Percentiles rank a stretch among this genome's conserved stretches.
Conservation (phyloP, 768 basidiomycete species). For the Termitomyces bulborhizus region DNA sequence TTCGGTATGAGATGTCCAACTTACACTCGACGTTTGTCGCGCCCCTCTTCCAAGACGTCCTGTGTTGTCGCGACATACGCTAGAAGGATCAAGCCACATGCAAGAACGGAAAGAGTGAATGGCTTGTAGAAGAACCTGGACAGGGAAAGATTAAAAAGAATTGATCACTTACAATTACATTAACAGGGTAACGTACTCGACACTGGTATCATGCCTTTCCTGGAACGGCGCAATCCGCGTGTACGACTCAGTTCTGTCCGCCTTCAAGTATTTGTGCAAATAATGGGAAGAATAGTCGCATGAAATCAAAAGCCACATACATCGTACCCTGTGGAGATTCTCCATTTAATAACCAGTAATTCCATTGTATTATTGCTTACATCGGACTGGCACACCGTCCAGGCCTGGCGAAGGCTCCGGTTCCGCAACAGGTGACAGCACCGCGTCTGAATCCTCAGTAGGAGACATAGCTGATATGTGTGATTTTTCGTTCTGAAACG, state of each 20-base stretch:
- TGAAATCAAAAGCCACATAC: slow-evolving; percentile 40
- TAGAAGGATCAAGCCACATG: slow-evolving; percentile 57
- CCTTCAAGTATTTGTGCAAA: slow-evolving; percentile 34
- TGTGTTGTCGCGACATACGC: slow-evolving; percentile 81
- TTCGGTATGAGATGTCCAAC: slow-evolving; percentile 20
- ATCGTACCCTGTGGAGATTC: slow-evolving; percentile 65
- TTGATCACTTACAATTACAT: not conserved
- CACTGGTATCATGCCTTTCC: slow-evolving; percentile 74
- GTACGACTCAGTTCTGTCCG: slow-evolving; percentile 78
- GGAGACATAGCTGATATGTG: slow-evolving; percentile 40
- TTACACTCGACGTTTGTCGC: slow-evolving; percentile 76
- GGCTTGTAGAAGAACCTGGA: slow-evolving; percentile 86
- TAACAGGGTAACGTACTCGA: slow-evolving; percentile 51
- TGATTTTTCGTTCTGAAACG: slow-evolving; percentile 25
- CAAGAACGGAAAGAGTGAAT: slow-evolving; percentile 69
- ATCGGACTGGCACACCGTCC: slow-evolving; percentile 71
- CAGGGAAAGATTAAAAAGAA: slow-evolving; percentile 9
- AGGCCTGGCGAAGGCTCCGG: slow-evolving; percentile 70
- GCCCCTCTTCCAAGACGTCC: slow-evolving; percentile 79
- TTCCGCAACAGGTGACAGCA: slow-evolving; percentile 41
- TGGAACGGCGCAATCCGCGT: slow-evolving; percentile 82
- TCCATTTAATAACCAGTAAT: slow-evolving; percentile 4
- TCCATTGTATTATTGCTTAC: slow-evolving; percentile 42
- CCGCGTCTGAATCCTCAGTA: slow-evolving; percentile 58
- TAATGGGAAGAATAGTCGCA: slow-evolving; percentile 15